Percentiles rank a stretch among this genome's conserved stretches.
phyloP scores from a whole-genome alignment of 352 stramenopile species.

The Phytopythium kandeliae region DNA sequence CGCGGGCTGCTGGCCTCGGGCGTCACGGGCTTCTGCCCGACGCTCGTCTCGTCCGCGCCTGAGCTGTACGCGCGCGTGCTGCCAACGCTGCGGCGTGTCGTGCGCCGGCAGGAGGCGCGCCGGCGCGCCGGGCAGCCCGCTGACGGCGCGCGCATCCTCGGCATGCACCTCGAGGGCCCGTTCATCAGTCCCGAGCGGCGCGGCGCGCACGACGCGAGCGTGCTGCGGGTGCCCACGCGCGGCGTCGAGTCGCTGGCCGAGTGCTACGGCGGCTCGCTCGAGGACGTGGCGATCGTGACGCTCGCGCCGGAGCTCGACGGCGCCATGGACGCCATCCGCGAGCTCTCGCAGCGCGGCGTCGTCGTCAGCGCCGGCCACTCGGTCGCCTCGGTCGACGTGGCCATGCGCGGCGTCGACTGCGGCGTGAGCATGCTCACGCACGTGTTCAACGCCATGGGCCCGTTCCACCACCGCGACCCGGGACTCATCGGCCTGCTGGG shows the following conservation, averaged over 20 bases:
- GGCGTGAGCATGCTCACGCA: slow-evolving; percentile 87
- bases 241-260: slow-evolving; percentile 42
- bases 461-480: slow-evolving; percentile 89
- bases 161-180: slow-evolving; percentile 86
- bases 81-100: slow-evolving; percentile 36
- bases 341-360: slow-evolving; percentile 35
- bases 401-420: slow-evolving; percentile 46
- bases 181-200: slow-evolving; percentile 82
- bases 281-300: slow-evolving; percentile 75
- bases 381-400: slow-evolving; percentile 58
- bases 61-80: slow-evolving; percentile 59
- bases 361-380: slow-evolving; percentile 78
- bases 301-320: slow-evolving; percentile 83
- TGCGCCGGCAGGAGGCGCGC: slow-evolving; percentile 6
- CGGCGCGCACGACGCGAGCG: slow-evolving; percentile 66
- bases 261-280: slow-evolving; percentile 48
- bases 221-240: slow-evolving; percentile 37
- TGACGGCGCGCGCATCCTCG: slow-evolving; percentile 66
- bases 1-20: slow-evolving; percentile 52
- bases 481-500: slow-evolving; percentile 86
- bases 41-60: slow-evolving; percentile 71
- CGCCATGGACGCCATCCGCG: slow-evolving; percentile 42
- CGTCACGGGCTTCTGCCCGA: slow-evolving; percentile 87
- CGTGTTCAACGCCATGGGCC: slow-evolving; percentile 90
- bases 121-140: slow-evolving; percentile 11